Evolutionary conservation across 768 basidiomycete genomes (phyloP), one percentile per base, ranked within the genome.

Genomic region (Ramaria sp.): DNA sequence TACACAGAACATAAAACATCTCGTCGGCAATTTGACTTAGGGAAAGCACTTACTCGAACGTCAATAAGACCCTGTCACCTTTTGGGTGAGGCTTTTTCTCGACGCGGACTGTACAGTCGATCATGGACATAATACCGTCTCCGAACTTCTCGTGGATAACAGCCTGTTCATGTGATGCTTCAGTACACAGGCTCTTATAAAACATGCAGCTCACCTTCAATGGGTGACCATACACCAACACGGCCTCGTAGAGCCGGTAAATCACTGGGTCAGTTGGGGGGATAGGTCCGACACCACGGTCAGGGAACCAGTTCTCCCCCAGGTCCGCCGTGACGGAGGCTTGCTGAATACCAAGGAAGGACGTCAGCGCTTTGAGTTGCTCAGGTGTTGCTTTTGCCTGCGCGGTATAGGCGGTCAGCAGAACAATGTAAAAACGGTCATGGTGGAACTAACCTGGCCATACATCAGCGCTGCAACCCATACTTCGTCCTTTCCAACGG

Each of bases 111-210:
- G 79, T 82, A 69, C 88, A 90, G 67, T 91, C 88, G 57, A 90
- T 88, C 85, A 90, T 87, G 19, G 84, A 86, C 86, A 90, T 89
- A 59, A 91, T 90, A 4, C 88, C 88, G 63, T 91, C 88, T 5
- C 88, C 88, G 60, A 89, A 90, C 85, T 86, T 86, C 70, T 90
- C 88, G 63, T 89, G 85, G 47, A 90, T 83, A 64, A 90, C 66
- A 42, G 87, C 82, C 81, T 82, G 38, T 1, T 31, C 20, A 33
- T n/a, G 11, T 7, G 31, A 50, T 5, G 48, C 20, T 59, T 54
- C 61, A 27, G 41, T 27, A 27, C 2, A 27, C 27, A 27, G 49
- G 12, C 48, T 12, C 31, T 17, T 15, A 31, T 30, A 7, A 22
- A 45, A 20, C 34, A 41, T 22, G 33, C 27, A 17, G 58, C 70